Evolutionary conservation across 208 protist genomes (phyloP), one percentile per base, ranked within the genome.

Genomic region (Leishmania lainsoni): DNA sequence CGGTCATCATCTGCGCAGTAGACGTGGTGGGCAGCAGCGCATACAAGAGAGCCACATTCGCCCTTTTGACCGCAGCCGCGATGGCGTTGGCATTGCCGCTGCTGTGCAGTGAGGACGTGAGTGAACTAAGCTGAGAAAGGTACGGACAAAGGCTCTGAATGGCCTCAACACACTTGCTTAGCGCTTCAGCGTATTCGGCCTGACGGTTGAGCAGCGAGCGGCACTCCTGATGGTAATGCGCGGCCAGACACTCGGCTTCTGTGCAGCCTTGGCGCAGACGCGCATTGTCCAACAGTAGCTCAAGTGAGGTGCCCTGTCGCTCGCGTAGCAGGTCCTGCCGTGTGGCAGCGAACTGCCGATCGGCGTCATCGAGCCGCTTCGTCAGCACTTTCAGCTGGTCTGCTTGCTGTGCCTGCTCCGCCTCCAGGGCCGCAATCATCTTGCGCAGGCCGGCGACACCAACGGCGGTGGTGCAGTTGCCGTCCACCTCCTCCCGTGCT

Each of bases 191-290:
- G 80, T 95, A 97, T 80, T 97, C 93, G n/a, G 81, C 84, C 72
- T 92, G 83, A 35, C 85, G 81, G 49, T 89, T 89, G 51, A 86
- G 80, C 45, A 88, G 77, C 29, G 73, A 81, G 61, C 90, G 90
- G 65, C 87, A 92, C 75, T 95, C 81, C 58, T 97, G 93, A 74
- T 95, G 91, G 81, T 95, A 97, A 72, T 95, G 87, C 32, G 93
- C 91, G 61, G 93, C 93, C 26, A 97, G 86, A 48, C 89, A 91
- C 85, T 97, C 93, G 29, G 93, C 93, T 81, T 97, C 93, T 35
- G 90, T 95, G 85, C 89, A 94, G 61, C 89, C 90, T 76, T 95
- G 87, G 6, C 89, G 87, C 54, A 96, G 78, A 9, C 89, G 86
- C 5, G 90, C 86, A 78, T 95, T 95, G 80, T 96, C 91, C 14